Evolutionary conservation across 257 asterid species (phyloP), one percentile per base, ranked within the genome.

Genomic region (Oldenlandia corymbosa): DNA sequence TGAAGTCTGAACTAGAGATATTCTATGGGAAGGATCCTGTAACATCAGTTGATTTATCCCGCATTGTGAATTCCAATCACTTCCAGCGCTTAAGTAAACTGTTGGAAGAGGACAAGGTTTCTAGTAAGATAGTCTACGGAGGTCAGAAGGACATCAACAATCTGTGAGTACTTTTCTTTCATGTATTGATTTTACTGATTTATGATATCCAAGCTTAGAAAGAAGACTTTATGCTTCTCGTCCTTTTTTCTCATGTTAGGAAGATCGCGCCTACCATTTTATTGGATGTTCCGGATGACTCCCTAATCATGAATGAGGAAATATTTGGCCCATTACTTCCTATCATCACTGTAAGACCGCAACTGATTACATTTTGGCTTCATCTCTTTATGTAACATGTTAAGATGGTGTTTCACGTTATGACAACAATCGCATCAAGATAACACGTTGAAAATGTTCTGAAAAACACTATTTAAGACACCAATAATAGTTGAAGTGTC

Each of bases 281-380:
- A 61, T 63, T 91, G 84, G 94, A 91, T 83, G 85, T 81, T 43
- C 93, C 95, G 2, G 74, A 65, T 62, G 96, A 88, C 74, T 78
- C 95, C 47, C 51, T 85, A 56, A 75, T 91, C 81, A 82, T 91
- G 95, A 76, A 74, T 31, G 97, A 91, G 64, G 97, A 91, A 84
- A 86, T 91, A 69, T 88, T 88, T 58, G 97, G 97, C 43, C 97
- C 97, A 31, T 70, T 91, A 68, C 96, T 91, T 69, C 91, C 95
- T 65, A 85, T 88, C 32, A 24, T 90, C 76, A 88, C 82, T 88
- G 97, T 90, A 85, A 72, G 64, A 51, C 26, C 51, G 16, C 26
- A 6, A 23, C 27, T n/a, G 46, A 18, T 26, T 41, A 36, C 28
- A n/a, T 24, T 42, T 18, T 5, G 21, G 61, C 11, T 12, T 41